A percentile compares a stretch with the other conserved stretches of the same genome.
phyloP scores from a whole-genome alignment of 2,329 filamentous ascomycete genomes.

The Aspergillus brasiliensis region DNA sequence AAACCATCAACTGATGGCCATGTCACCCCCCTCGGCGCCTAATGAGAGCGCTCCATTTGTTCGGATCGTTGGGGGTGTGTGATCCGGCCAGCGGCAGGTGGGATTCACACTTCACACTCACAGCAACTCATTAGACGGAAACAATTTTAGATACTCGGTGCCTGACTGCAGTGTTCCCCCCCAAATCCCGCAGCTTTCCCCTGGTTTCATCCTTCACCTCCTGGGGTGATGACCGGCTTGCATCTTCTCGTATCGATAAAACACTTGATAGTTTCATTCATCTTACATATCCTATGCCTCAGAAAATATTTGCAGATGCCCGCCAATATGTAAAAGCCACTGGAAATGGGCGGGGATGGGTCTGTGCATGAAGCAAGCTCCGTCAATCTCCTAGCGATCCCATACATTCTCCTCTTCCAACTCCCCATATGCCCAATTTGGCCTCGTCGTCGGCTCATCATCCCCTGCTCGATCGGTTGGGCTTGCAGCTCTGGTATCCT shows the following conservation, averaged over 20 bases:
- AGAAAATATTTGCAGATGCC: not conserved
- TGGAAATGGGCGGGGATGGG: not conserved
- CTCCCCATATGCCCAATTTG: conserved; percentile 31
- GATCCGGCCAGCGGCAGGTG: not conserved
- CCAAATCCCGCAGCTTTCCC: not conserved
- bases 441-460: conserved; percentile 18
- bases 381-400: conserved; percentile 27
- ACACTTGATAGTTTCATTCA: not conserved
- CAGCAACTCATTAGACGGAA: not conserved
- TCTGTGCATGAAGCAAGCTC: not conserved
- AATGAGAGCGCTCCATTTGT: conserved; percentile 23
- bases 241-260: not conserved
- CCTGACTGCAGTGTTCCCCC: not conserved
- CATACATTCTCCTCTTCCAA: conserved; percentile 44
- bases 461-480: conserved; percentile 11
- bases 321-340: not conserved
- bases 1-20: conserved; percentile 3
- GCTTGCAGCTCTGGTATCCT: not conserved
- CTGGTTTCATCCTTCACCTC: no score
- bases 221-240: no score
- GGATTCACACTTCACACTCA: not conserved
- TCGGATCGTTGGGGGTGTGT: conserved; percentile 2
- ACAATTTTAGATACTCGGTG: not conserved
- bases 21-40: conserved; percentile 25
- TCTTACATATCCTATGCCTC: not conserved